Percentiles rank a stretch among this genome's conserved stretches.
Conservation (phyloP, 495 filamentous ascomycete genomes). For the Penicillium parvum region DNA sequence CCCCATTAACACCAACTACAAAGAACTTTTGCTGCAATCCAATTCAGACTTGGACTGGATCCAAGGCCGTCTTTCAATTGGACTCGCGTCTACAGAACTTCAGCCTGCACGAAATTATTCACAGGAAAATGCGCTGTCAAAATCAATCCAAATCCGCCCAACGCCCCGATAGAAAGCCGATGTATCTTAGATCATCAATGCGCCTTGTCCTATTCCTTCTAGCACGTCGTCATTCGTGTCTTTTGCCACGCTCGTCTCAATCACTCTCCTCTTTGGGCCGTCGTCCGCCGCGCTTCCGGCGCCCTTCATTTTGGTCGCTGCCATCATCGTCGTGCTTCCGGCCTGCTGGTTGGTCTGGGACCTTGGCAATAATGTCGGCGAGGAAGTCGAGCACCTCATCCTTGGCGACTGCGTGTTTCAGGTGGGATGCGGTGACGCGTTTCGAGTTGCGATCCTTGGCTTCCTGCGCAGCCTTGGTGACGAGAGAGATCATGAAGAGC, state of each 20-base stretch:
- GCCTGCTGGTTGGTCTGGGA: constrained; percentile 65
- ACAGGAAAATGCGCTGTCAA: constrained; percentile 33
- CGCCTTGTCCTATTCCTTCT: constrained; percentile 24
- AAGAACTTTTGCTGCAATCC: no score
- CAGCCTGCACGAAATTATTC: constrained; percentile 22
- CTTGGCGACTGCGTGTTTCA: constrained; percentile 81
- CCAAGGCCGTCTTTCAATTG: no score
- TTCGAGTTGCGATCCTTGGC: constrained; percentile 79
- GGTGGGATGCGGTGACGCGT: constrained; percentile 81
- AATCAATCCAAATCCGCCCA: constrained; percentile 28
- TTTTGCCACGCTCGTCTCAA: constrained; percentile 13
- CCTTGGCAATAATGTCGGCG: constrained; percentile 80
- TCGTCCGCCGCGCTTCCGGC: constrained; percentile 42
- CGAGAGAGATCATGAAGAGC: constrained; percentile 93
- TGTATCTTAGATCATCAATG: constrained; percentile 9
- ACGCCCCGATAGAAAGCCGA: constrained; percentile 20
- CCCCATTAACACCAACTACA: no score
- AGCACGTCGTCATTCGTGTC: constrained; percentile 25
- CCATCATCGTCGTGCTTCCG: constrained; percentile 52
- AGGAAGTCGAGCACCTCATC: constrained; percentile 93
- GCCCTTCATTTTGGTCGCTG: constrained; percentile 48
- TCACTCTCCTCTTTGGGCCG: constrained; percentile 48
- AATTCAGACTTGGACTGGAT: no score
- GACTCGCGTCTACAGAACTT: background rate
- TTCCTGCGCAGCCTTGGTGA: constrained; percentile 78